Percentiles rank a stretch among this genome's conserved stretches.
Conservation (phyloP, 331 rosid genomes). For the Quercus phellos region DNA sequence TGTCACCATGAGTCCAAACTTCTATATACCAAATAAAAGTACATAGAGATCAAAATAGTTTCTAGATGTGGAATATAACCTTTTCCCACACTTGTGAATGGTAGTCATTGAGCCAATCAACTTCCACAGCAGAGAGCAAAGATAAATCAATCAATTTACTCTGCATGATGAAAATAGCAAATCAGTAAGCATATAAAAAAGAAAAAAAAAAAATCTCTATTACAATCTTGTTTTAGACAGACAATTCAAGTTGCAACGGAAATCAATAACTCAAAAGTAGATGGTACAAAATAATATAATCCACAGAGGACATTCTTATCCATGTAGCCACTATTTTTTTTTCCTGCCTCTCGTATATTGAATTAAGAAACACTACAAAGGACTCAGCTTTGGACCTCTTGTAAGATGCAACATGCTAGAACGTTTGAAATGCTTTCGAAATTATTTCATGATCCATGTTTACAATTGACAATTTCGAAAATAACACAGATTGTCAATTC, state of each 20-base stretch:
- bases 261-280: neutral
- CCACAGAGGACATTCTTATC: neutral
- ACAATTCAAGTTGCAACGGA: neutral
- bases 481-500: neutral
- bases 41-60: neutral
- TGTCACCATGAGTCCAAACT: neutral
- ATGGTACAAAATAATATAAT: neutral
- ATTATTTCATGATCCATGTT: neutral
- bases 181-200: neutral
- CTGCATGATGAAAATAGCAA: slow-evolving; percentile 47
- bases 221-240: neutral
- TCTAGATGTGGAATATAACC: slow-evolving; percentile 32
- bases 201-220: too few species aligned
- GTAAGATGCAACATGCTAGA: neutral
- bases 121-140: slow-evolving; percentile 64
- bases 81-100: slow-evolving; percentile 91
- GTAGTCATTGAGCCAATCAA: slow-evolving; percentile 78
- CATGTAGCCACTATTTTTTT: neutral
- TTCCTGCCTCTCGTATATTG: neutral
- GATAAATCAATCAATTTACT: slow-evolving; percentile 68
- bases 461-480: neutral
- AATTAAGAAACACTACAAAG: neutral
- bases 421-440: neutral
- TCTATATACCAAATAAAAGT: neutral
- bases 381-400: neutral